Evolutionary conservation across 148 eudicot genomes (phyloP).

Genomic region (Rhododendron vialii): DNA sequence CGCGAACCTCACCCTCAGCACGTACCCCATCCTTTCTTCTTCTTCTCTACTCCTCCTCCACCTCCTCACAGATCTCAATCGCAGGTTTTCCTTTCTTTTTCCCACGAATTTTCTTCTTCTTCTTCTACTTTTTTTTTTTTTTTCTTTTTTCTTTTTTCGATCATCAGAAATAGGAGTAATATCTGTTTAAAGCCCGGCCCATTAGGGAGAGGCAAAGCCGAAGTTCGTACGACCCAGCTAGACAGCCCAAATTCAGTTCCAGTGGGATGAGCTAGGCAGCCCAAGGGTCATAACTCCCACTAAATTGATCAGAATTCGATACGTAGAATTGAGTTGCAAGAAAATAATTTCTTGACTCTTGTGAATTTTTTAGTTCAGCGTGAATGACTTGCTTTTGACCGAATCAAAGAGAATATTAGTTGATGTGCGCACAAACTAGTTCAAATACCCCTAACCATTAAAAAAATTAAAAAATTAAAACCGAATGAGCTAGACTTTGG

Average conservation of each 20-base stretch:
- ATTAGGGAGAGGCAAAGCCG: neutral
- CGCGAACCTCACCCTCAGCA: conserved; percentile 59
- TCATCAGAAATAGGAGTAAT: neutral
- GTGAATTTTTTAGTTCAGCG: too few relatives aligned
- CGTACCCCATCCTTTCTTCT: conserved; percentile 20
- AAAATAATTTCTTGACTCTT: too few relatives aligned
- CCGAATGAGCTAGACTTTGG: too few relatives aligned
- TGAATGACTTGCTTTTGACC: too few relatives aligned
- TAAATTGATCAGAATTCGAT: too few relatives aligned
- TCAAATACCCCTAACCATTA: too few relatives aligned
- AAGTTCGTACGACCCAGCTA: neutral
- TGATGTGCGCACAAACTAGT: too few relatives aligned
- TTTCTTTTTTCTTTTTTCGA: neutral
- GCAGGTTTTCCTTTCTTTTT: neutral
- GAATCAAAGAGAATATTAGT: too few relatives aligned
- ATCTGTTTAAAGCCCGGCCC: neutral
- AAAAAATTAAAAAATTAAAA: too few relatives aligned
- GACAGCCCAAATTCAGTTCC: neutral
- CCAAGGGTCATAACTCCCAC: neutral
- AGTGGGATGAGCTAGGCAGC: neutral
- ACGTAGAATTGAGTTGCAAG: too few relatives aligned
- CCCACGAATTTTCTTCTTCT: neutral
- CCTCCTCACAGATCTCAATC: neutral
- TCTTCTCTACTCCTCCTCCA: neutral
- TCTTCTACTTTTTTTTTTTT: neutral